A percentile compares a stretch with the other conserved stretches of the same genome.
Evolutionary conservation across 108 stramenopile species (phyloP).

Genomic region (Nannochloropsis salina): DNA sequence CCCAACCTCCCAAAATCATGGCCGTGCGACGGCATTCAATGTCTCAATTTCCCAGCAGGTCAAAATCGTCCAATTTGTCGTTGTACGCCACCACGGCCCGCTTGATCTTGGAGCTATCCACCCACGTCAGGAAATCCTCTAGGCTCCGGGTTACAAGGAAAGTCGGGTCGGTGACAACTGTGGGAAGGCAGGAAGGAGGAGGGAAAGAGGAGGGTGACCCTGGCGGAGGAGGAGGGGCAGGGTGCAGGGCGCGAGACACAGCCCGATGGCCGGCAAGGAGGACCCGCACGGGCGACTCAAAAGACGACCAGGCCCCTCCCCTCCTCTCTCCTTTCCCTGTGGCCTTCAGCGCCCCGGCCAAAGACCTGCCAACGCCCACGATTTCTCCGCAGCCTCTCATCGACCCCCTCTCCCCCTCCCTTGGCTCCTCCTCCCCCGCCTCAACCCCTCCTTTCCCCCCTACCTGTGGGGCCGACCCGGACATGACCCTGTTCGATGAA

Average conservation of each 20-base stretch:
- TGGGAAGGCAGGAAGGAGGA: neutral
- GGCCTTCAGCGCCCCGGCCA: too few species aligned
- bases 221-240: neutral
- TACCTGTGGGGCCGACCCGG: constrained; percentile 80
- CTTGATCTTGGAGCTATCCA: constrained; percentile 88
- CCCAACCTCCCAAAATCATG: too few species aligned
- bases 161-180: constrained; percentile 31
- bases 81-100: constrained; percentile 86
- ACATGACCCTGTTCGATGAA: constrained; percentile 97
- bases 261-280: too few species aligned
- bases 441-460: neutral
- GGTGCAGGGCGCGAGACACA: neutral
- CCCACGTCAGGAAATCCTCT: constrained; percentile 99
- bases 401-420: too few species aligned
- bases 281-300: too few species aligned
- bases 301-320: too few species aligned
- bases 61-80: constrained; percentile 98
- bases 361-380: too few species aligned
- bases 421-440: too few species aligned
- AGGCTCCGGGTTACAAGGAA: constrained; percentile 85
- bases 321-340: too few species aligned
- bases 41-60: constrained; percentile 72
- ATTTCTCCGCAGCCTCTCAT: too few species aligned
- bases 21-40: too few species aligned
- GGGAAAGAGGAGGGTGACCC: neutral